A percentile compares a stretch with the other conserved stretches of the same genome.
Conservation (phyloP, 306 rosid species). For the Rubus parviflorus region DNA sequence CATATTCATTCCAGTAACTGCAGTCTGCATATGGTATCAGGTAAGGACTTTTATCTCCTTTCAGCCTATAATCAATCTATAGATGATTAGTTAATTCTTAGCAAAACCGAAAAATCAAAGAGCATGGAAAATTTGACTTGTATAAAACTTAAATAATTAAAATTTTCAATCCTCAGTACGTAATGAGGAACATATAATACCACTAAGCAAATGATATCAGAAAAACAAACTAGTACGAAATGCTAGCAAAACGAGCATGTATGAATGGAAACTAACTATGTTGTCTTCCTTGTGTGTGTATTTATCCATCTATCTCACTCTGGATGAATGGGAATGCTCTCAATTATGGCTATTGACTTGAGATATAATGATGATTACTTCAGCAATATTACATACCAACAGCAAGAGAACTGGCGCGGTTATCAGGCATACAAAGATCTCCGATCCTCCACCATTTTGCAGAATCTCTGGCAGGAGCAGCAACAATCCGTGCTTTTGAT, state of each 20-base stretch:
- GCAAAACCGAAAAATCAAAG: not conserved
- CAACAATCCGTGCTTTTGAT: constrained; percentile 86
- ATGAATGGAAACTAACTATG: not conserved
- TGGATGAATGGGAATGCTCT: too few relatives aligned
- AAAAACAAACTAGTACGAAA: not conserved
- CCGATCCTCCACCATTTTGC: constrained; percentile 94
- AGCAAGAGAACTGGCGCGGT: constrained; percentile 91
- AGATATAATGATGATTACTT: constrained; percentile 25
- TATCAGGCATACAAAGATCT: constrained; percentile 75
- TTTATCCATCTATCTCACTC: too few relatives aligned
- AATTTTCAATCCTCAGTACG: not conserved
- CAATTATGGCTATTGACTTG: not conserved
- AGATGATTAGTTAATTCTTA: not conserved
- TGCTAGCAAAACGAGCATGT: not conserved
- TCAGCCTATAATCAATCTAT: not conserved
- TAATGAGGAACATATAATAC: not conserved
- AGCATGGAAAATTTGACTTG: not conserved
- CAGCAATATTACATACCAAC: constrained; percentile 91
- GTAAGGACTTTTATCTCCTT: constrained; percentile 44
- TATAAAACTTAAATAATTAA: not conserved
- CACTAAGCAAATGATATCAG: not conserved
- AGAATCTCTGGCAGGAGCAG: constrained; percentile 86
- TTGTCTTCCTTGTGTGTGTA: too few relatives aligned
- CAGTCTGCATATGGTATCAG: constrained; percentile 90
- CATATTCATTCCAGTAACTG: constrained; percentile 84